Conservation (phyloP, 2,329 filamentous ascomycete genomes). For the Verticillium tricorpus region DNA sequence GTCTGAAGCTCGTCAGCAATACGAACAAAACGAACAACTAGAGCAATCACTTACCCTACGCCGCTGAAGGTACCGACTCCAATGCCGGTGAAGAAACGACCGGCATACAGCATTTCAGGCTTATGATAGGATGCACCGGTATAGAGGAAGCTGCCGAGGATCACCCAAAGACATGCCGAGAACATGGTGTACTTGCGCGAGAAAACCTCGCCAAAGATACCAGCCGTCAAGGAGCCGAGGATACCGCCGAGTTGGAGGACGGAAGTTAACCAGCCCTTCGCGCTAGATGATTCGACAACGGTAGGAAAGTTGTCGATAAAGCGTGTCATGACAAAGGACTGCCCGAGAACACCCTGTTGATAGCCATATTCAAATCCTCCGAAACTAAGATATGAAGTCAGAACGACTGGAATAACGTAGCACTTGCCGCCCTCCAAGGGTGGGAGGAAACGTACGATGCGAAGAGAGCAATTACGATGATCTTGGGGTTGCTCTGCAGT, state of each 20-base stretch:
- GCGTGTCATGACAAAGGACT: constrained; percentile 47
- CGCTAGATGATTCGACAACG: constrained; percentile 38
- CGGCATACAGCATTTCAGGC: constrained; percentile 12
- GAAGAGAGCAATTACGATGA: constrained; percentile 31
- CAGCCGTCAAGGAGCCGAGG: constrained; percentile 41
- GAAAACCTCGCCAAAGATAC: constrained; percentile 43
- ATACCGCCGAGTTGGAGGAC: constrained; percentile 46
- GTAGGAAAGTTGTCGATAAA: constrained; percentile 45
- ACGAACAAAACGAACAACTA: background rate
- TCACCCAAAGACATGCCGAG: constrained; percentile 40
- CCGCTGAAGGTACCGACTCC: constrained; percentile 42
- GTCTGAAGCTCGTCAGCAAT: constrained; percentile 12
- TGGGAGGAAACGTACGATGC: constrained; percentile 22
- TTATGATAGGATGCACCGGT: constrained; percentile 27
- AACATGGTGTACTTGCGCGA: constrained; percentile 50
- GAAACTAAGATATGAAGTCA: constrained; percentile 24
- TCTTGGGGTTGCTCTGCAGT: constrained; percentile 26
- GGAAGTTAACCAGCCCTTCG: constrained; percentile 47
- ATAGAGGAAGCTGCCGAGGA: constrained; percentile 40
- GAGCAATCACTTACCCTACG: constrained; percentile 20
- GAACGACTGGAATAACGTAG: constrained; percentile 9
- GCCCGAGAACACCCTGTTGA: constrained; percentile 50
- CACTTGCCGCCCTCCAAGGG: background rate
- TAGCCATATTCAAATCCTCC: constrained; percentile 50
- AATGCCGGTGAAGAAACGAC: constrained; percentile 40